Evolutionary conservation across 495 filamentous ascomycete species (phyloP).

Genomic region (Neurospora sp.): DNA sequence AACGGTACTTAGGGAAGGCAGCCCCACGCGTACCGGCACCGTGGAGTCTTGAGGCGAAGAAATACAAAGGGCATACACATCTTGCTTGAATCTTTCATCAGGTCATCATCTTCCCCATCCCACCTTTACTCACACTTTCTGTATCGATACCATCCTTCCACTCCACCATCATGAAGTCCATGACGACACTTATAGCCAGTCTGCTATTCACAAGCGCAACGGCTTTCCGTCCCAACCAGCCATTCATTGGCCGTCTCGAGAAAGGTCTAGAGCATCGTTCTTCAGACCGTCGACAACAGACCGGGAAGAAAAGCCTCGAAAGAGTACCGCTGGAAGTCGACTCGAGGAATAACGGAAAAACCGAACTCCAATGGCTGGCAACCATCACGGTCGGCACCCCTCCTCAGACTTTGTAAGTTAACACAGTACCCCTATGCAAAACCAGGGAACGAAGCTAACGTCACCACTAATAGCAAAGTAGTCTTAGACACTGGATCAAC

Average conservation of each 20-base stretch:
- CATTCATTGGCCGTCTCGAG: not conserved
- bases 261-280: not conserved
- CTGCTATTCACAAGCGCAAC: not conserved
- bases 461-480: constrained; percentile 9
- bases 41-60: not conserved
- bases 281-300: not conserved
- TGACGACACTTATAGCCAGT: not conserved
- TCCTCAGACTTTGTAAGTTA: constrained; percentile 14
- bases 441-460: not conserved
- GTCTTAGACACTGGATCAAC: constrained; percentile 19
- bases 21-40: too few species aligned
- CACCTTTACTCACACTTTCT: not conserved
- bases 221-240: not conserved
- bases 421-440: not conserved
- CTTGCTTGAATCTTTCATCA: not conserved
- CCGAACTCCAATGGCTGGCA: constrained; percentile 16
- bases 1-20: too few species aligned
- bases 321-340: not conserved
- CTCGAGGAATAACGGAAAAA: not conserved
- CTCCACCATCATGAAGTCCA: not conserved
- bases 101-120: not conserved
- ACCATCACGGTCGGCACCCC: constrained; percentile 17
- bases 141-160: not conserved
- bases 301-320: not conserved
- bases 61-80: not conserved